Percentiles rank a stretch among this genome's conserved stretches.
These are phyloP conservation scores for Cenchrus purpureus DNA, from an alignment of 176 grass and related monocot species.

Conservation along the genomic window DNA sequence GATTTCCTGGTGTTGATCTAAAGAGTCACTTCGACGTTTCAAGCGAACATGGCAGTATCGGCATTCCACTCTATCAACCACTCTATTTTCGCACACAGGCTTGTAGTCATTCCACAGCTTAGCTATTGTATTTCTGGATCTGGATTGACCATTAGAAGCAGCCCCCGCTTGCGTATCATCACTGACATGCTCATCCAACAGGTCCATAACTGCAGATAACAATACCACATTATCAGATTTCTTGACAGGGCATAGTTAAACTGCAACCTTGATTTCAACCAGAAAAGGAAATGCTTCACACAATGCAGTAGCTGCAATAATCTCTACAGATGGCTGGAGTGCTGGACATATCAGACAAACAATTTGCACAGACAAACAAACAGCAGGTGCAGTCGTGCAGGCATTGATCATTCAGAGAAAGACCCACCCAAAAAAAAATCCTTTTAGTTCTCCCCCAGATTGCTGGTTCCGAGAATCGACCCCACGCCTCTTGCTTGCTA, in stretches of 20 bases:
- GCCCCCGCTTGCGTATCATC: not conserved
- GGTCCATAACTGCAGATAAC: conserved; percentile 38
- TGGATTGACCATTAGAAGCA: conserved; percentile 11
- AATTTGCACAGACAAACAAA: not conserved
- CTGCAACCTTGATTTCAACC: not conserved
- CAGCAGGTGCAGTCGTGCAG: not conserved
- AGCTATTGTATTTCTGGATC: conserved; percentile 19
- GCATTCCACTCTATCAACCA: conserved; percentile 6
- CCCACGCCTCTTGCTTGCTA: too few species aligned
- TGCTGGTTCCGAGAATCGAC: too few species aligned
- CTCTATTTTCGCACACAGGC: conserved; percentile 32
- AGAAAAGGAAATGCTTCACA: not conserved
- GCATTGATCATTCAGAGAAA: not conserved
- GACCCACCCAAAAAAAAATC: too few species aligned
- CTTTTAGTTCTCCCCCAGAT: too few species aligned
- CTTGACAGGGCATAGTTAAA: not conserved
- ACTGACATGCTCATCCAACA: conserved; percentile 20
- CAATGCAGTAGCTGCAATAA: not conserved
- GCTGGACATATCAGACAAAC: not conserved
- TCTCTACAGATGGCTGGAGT: not conserved
- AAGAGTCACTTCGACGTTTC: not conserved
- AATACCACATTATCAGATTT: not conserved
- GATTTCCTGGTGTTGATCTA: not conserved
- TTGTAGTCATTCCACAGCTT: conserved; percentile 44
- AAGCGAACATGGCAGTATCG: not conserved